Base-by-base conservation (phyloP, 2,329 filamentous ascomycete genomes). In the Xylariaceae sp. region DNA sequence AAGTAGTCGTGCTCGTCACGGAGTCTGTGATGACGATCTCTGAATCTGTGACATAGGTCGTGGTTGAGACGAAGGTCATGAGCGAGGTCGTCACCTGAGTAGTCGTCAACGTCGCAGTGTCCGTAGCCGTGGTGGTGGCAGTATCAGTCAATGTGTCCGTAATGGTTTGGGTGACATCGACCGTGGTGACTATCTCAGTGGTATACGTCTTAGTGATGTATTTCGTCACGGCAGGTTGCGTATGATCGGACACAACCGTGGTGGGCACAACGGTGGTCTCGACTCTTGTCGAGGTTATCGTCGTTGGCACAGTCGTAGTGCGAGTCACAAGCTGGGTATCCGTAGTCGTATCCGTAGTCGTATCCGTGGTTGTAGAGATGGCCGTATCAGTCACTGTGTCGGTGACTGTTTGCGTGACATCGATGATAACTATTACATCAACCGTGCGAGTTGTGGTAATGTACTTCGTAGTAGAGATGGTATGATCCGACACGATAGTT, bases 1-100 rank as follows among this genome's bases (percentile, higher is more conserved):
- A 70, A 10, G 73, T 74, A 13, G 56, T 60, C 35, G 54, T 71
- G 66, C 56, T 68, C 61, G 64, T 68, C 47, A 67, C 65, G 10
- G 70, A 71, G 53, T 71, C 67, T n/a, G 70, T 71, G 17, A 72
- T 53, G 11, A 66, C 63, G 47, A 67, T 65, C 51, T 67, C 67
- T 4, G 68, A 69, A 18, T 62, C 58, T 2, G 69, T 71, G 11
- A 68, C 54, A 49, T 68, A 70, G 8, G 68, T 71, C 6, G 66
- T 67, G 11, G 67, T 72, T 13, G 60, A 61, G n/a, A 62, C 65
- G 2, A 67, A 51, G 9, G 70, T 71, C 37, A 71, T 61, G 17
- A 67, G 65, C 13, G 68, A 66, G n/a, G 65, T 67, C 4, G 59
- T 66, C 50, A 65, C 62, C 18, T 65, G 56, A 7, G 67, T 72